Conservation (phyloP, 768 basidiomycete species). For the Grammothele lineata region DNA sequence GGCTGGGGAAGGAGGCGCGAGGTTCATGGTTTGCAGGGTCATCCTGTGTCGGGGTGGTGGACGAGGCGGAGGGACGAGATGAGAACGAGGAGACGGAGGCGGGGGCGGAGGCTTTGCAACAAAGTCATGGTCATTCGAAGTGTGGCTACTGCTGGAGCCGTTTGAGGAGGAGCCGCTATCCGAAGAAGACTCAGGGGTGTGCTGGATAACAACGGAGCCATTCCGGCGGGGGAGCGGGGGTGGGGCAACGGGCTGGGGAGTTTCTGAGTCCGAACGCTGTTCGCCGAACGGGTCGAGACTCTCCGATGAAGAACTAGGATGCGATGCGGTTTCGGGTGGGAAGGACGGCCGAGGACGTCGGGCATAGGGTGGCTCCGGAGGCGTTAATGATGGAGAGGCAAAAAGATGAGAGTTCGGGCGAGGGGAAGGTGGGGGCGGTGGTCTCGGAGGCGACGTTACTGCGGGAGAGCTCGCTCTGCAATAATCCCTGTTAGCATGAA, state of each 20-base stretch:
- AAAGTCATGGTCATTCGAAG: conserved; percentile 36
- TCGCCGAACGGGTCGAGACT: conserved; percentile 10
- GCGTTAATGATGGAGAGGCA: not conserved
- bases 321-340: conserved; percentile 1
- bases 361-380: conserved; percentile 6
- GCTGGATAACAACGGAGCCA: not conserved
- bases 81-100: conserved; percentile 14
- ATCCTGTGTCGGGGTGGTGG: conserved; percentile 20
- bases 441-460: not conserved
- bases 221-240: conserved; percentile 11
- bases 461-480: not conserved
- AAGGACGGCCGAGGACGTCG: conserved; percentile 8
- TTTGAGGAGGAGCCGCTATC: conserved; percentile 22
- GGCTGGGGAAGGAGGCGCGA: conserved; percentile 16
- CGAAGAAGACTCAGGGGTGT: conserved; percentile 10
- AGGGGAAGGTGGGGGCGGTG: not conserved
- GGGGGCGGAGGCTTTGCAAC: conserved; percentile 13
- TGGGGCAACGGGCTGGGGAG: not conserved
- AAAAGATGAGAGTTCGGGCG: conserved; percentile 3
- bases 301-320: not conserved
- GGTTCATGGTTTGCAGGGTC: conserved; percentile 1
- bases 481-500: not conserved
- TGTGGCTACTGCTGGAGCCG: conserved; percentile 32
- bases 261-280: conserved; percentile 6
- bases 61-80: conserved; percentile 18